Evolutionary conservation across 352 stramenopile species (phyloP), one percentile per base, ranked within the genome.

Genomic region (Pythium guiyangense): DNA sequence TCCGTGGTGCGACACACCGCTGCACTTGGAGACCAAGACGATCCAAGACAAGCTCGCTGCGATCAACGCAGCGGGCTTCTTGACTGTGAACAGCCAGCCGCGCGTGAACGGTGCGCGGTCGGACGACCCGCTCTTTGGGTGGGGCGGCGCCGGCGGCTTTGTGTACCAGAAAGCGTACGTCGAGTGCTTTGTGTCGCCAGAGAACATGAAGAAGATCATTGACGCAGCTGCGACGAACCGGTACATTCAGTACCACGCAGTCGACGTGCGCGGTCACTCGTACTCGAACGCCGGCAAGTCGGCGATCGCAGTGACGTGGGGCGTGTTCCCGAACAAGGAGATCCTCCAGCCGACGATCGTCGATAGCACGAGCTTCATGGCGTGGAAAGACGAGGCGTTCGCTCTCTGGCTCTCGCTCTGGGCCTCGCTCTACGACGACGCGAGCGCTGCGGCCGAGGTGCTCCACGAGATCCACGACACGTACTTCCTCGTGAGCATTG

Each of bases 101-200:
- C 70, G 77, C 43, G 86, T 96, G 53, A 98, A 99, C 70, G 97
- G 85, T 6, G 91, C 74, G 35, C 68, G 82, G 9, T 98, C 90
- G 27, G 84, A 94, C 47, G 86, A 99, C 58, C 74, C 79, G 26
- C 73, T 92, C 49, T 99, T 98, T 80, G 97, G 97, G 37, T 99
- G 97, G 97, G 97, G 97, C 60, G 96, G 96, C 12, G 69, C 76
- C 26, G 95, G 94, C 53, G 97, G 97, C 35, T 88, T 86, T 48
- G 96, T 99, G 40, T 99, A 99, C 77, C 97, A 99, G 74, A 99
- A 99, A 78, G 96, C 95, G 25, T 99, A 99, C 74, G 90, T 98
- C 58, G 97, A 99, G 79, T 99, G 94, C 71, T 99, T 99, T 70
- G 88, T 96, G 52, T 98, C 88, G 53, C 96, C 96, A 6, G 81